A percentile compares a stretch with the other conserved stretches of the same genome.
Evolutionary conservation across 2,329 filamentous ascomycete genomes (phyloP).

Genomic region (Microcyclosporella mali): DNA sequence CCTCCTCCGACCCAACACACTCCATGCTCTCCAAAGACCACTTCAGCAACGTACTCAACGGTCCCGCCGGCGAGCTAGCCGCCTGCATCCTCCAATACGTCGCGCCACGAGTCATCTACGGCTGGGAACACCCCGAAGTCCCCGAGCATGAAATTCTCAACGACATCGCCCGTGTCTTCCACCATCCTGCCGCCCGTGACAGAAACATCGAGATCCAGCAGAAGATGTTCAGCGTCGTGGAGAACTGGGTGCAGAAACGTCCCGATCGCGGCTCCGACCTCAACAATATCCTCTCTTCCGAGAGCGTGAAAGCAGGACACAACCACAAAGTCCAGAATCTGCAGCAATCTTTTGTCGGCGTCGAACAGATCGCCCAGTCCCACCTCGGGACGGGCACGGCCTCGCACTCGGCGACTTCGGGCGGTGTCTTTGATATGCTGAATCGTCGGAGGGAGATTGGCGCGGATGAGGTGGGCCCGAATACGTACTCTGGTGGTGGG

Average conservation of each 20-base stretch:
- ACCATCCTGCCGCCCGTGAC: constrained; percentile 80
- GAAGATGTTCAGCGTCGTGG: constrained; percentile 82
- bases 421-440: constrained; percentile 28
- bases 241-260: constrained; percentile 69
- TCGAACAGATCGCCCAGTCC: constrained; percentile 21
- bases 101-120: constrained; percentile 80
- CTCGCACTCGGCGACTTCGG: constrained; percentile 24
- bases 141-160: constrained; percentile 76
- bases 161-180: constrained; percentile 77
- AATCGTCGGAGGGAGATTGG: constrained; percentile 7
- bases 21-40: constrained; percentile 49
- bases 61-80: constrained; percentile 44
- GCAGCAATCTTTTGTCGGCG: constrained; percentile 20
- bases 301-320: constrained; percentile 73
- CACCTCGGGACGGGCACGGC: constrained; percentile 18
- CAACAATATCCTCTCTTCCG: constrained; percentile 69
- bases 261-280: constrained; percentile 61
- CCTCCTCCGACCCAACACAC: constrained; percentile 46
- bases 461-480: constrained; percentile 7
- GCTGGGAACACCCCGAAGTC: constrained; percentile 83
- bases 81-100: constrained; percentile 70
- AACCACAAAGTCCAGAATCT: constrained; percentile 55
- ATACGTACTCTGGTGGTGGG: constrained; percentile 20
- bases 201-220: constrained; percentile 71
- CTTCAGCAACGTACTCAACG: constrained; percentile 46